These are phyloP conservation scores for Debaryomyces maramus DNA, from an alignment of 805 yeast genomes.

Conservation along the genomic window DNA sequence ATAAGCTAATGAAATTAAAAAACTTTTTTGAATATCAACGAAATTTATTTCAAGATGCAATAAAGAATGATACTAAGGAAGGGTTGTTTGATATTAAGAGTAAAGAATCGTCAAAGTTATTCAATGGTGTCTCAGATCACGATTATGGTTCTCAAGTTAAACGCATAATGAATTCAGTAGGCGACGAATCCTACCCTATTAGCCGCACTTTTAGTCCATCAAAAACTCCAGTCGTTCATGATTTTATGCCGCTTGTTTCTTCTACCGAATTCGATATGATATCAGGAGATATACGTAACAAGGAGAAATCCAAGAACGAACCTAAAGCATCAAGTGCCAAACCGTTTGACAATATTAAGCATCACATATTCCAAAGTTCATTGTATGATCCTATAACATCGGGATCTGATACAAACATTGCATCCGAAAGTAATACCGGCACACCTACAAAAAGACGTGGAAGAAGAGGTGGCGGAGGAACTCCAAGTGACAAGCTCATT, in stretches of 20 bases:
- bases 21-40: slow-evolving; percentile 40
- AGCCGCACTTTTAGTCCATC: not conserved
- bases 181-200: slow-evolving; percentile 2
- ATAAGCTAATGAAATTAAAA: slow-evolving; percentile 39
- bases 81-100: slow-evolving; percentile 21
- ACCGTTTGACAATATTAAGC: slow-evolving; percentile 25
- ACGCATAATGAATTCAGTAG: slow-evolving; percentile 18
- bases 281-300: slow-evolving; percentile 38
- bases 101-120: slow-evolving; percentile 27
- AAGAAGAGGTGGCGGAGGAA: slow-evolving; percentile 30
- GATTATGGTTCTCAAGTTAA: slow-evolving; percentile 33
- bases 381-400: slow-evolving; percentile 39
- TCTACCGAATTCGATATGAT: slow-evolving; percentile 38
- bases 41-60: slow-evolving; percentile 22
- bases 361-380: slow-evolving; percentile 40
- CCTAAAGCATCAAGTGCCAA: slow-evolving; percentile 12
- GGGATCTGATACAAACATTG: slow-evolving; percentile 39
- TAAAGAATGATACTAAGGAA: slow-evolving; percentile 12
- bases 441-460: slow-evolving; percentile 37
- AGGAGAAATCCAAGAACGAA: slow-evolving; percentile 18
- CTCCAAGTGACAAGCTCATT: slow-evolving; percentile 6
- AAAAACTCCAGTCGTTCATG: slow-evolving; percentile 26
- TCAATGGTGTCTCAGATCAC: slow-evolving; percentile 25
- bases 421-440: slow-evolving; percentile 18
- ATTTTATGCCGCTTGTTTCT: slow-evolving; percentile 43